phyloP scores from a whole-genome alignment of 176 grass and related monocot species.

The Pontederia crassipes region DNA sequence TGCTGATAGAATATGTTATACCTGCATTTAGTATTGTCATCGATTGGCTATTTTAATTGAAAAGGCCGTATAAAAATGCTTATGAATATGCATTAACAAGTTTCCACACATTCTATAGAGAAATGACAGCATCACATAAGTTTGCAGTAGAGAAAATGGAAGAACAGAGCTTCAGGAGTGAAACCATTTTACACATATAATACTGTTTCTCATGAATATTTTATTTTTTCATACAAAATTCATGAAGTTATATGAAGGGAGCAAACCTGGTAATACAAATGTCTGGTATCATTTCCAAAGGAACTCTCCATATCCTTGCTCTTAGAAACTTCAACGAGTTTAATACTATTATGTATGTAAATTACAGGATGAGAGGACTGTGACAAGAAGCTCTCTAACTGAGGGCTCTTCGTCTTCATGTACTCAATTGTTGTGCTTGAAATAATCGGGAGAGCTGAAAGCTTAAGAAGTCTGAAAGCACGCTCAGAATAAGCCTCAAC shows the following conservation, averaged over 20 bases:
- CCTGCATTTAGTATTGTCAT: no score
- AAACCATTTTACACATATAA: neutral
- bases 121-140: no score
- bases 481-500: conserved; percentile 52
- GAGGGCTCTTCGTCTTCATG: conserved; percentile 64
- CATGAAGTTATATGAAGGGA: conserved; percentile 4
- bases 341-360: conserved; percentile 36
- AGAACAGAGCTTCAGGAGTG: neutral
- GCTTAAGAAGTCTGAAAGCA: conserved; percentile 48
- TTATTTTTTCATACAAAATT: neutral
- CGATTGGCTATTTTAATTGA: no score
- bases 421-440: conserved; percentile 42
- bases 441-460: conserved; percentile 76
- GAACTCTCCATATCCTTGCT: conserved; percentile 55
- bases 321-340: conserved; percentile 40
- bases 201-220: neutral
- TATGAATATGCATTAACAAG: no score
- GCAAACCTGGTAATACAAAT: conserved; percentile 75
- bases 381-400: conserved; percentile 57
- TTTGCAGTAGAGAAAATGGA: no score
- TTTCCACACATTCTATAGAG: no score
- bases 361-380: conserved; percentile 38
- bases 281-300: conserved; percentile 44
- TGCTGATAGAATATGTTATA: no score
- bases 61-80: no score